These are phyloP conservation scores for Coemansia sp. DNA, from an alignment of 192 early-diverging fungal genomes.

Conservation along the genomic window DNA sequence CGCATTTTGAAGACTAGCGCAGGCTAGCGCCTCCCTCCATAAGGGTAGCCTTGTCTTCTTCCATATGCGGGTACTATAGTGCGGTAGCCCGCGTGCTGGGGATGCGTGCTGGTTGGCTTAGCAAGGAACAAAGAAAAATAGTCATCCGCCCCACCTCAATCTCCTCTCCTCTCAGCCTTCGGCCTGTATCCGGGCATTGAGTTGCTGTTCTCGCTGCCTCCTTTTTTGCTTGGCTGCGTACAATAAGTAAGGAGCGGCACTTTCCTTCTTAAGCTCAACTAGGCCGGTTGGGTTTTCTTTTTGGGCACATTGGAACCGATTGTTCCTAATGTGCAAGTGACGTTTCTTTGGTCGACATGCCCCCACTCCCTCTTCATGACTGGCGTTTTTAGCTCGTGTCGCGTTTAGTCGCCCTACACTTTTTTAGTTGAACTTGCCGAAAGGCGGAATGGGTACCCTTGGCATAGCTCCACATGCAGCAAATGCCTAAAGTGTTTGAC, in stretches of 20 bases:
- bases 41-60: neutral
- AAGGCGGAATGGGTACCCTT: neutral
- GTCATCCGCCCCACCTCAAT: slow-evolving; percentile 2
- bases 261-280: neutral
- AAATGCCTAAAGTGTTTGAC: slow-evolving; percentile 5
- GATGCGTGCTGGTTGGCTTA: slow-evolving; percentile 4
- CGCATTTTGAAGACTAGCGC: slow-evolving; percentile 4
- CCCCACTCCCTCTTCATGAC: too few species aligned
- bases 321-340: neutral
- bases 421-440: neutral
- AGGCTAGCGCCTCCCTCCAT: slow-evolving; percentile 4
- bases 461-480: slow-evolving; percentile 3
- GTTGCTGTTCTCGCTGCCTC: neutral
- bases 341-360: neutral
- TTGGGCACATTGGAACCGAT: neutral
- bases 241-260: neutral
- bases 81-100: slow-evolving; percentile 7
- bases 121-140: neutral
- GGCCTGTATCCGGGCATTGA: neutral
- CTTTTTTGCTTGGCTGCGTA: neutral
- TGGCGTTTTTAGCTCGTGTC: neutral
- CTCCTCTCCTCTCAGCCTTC: neutral
- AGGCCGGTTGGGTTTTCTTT: neutral
- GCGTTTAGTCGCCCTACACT: neutral
- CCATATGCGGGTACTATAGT: neutral